phyloP scores from a whole-genome alignment of 2,329 filamentous ascomycete genomes.

The Botryosphaeria dothidea region DNA sequence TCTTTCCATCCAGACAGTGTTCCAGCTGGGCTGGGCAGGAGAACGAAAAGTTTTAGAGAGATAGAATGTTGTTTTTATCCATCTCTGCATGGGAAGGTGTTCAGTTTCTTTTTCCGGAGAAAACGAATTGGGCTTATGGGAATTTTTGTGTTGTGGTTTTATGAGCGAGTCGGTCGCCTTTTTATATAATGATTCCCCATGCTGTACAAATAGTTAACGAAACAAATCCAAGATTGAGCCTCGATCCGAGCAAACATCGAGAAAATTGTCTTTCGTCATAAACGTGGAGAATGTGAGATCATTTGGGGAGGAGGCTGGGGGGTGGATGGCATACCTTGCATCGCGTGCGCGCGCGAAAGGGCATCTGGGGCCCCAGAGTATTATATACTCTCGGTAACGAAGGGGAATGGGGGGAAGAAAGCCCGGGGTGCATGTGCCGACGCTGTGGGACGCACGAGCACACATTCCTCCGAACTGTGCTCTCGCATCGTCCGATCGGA shows the following conservation, averaged over 20 bases:
- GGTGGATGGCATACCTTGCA: neutral
- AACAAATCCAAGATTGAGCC: neutral
- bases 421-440: slow-evolving; percentile 3
- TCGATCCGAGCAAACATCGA: neutral
- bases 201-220: slow-evolving; percentile 14
- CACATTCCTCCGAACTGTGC: neutral
- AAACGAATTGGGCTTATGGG: neutral
- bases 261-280: neutral
- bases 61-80: neutral
- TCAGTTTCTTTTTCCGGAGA: neutral
- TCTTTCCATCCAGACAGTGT: neutral
- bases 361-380: neutral
- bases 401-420: neutral
- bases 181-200: slow-evolving; percentile 14
- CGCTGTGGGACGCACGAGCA: neutral
- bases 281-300: neutral
- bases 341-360: neutral
- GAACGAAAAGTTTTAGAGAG: neutral
- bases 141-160: neutral
- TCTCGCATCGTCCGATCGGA: neutral
- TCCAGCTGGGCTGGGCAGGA: slow-evolving; percentile 13
- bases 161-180: neutral
- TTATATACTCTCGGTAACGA: neutral
- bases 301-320: neutral
- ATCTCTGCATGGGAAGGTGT: neutral